Evolutionary conservation across 352 stramenopile species (phyloP).

Genomic region (Phytophthora nicotianae): DNA sequence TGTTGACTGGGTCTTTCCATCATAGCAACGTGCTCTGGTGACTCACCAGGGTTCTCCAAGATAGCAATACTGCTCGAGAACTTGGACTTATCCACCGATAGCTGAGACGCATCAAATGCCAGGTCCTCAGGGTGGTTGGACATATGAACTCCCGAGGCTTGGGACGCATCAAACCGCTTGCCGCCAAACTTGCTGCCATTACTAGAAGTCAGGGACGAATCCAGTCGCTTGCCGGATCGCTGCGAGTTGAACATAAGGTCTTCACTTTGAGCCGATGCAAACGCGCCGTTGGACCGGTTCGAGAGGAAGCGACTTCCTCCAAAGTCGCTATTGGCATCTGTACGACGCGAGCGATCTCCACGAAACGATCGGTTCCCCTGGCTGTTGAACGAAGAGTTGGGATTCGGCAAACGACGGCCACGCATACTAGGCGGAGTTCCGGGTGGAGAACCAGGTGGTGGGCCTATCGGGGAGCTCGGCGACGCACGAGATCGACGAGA

Average conservation of each 20-base stretch:
- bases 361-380: conserved; percentile 11
- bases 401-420: conserved; percentile 17
- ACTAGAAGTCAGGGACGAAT: conserved; percentile 11
- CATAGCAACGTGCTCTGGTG: conserved; percentile 36
- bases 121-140: conserved; percentile 19
- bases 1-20: conserved; percentile 38
- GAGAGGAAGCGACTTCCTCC: conserved; percentile 22
- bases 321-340: conserved; percentile 27
- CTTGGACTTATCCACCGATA: conserved; percentile 34
- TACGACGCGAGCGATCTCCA: conserved; percentile 17
- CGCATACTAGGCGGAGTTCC: conserved; percentile 34
- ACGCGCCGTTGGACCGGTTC: conserved; percentile 28
- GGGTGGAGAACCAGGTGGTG: conserved; percentile 27
- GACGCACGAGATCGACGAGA: conserved; percentile 15
- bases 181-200: conserved; percentile 19
- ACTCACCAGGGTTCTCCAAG: conserved; percentile 29
- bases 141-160: conserved; percentile 8
- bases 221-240: conserved; percentile 18
- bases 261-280: conserved; percentile 27
- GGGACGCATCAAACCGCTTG: conserved; percentile 19
- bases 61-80: conserved; percentile 39
- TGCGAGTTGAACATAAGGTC: conserved; percentile 35
- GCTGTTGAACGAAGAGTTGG: conserved; percentile 19
- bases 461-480: background rate
- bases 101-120: conserved; percentile 33